Base-by-base conservation (phyloP, 805 yeast genomes). In the Barnettozyma pratensis region DNA sequence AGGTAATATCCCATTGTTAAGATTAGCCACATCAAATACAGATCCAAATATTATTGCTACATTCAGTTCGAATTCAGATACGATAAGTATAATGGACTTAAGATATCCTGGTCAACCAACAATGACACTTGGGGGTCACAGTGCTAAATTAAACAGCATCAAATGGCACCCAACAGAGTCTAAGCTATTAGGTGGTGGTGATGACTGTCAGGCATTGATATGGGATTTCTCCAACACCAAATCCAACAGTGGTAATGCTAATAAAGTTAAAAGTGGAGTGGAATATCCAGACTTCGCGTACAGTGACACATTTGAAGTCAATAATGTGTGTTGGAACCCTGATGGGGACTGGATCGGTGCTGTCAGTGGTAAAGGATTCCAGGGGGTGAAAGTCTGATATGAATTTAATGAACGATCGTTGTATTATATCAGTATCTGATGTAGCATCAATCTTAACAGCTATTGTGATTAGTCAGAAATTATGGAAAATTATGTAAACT, bases 31-130 rank as follows among this genome's bases (percentile, higher is more conserved):
- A 0, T 85, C 89, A 31, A 86, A 87, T 36, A 72, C 78, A 36
- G 96, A 94, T 63, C 81, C 86, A 40, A 87, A 92, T 64, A 78
- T 87, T 42, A 70, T 94, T 50, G 97, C 97, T 1, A 82, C 96
- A 0, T 74, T 91, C 50, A 91, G 87, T 6, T 80, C 81, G 39
- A 80, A 84, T 59, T 81, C 88, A 27, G 77, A 77, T 55, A 72
- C 75, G 46, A 79, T 90, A 5, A 71, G 81, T 28, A 72, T 92
- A 10, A 72, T 94, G 48, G 99, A 92, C 65, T 78, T 91, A 72
- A 74, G 99, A 52, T 81, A 83, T 63, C 96, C 97, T 0, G 96
- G 96, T 4, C 64, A 81, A 2, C 97, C 98, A 0, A 74, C 85
- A 1, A 66, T 77, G n/a, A 76, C 78, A 0, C 71, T 92, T 39